Percentiles rank a stretch among this genome's conserved stretches.
Conservation (phyloP, 169 alveolate species). For the Perkinsus marinus region DNA sequence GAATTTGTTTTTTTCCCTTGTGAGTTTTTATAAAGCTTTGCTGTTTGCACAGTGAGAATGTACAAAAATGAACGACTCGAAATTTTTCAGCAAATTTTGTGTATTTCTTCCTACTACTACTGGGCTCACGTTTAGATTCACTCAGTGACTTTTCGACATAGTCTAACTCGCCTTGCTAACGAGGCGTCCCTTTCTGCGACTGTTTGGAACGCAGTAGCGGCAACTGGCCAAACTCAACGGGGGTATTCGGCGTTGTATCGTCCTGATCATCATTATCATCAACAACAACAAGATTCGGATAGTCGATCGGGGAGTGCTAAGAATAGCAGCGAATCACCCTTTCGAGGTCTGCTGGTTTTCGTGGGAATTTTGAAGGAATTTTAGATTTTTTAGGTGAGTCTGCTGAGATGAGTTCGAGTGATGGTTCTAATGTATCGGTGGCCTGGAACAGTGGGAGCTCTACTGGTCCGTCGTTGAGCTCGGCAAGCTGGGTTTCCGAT, state of each 20-base stretch:
- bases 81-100: too few relatives aligned
- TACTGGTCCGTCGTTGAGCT: neutral
- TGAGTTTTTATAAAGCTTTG: too few relatives aligned
- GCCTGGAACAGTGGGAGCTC: neutral
- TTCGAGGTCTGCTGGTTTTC: neutral
- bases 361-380: neutral
- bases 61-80: too few relatives aligned
- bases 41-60: too few relatives aligned
- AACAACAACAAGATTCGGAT: neutral
- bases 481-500: neutral
- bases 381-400: neutral
- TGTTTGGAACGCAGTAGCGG: neutral
- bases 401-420: too few relatives aligned
- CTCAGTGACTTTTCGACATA: neutral
- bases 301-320: neutral
- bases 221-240: neutral
- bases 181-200: neutral
- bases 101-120: neutral
- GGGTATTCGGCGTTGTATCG: neutral
- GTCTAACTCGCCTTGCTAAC: neutral
- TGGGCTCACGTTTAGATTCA: neutral
- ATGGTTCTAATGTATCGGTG: neutral
- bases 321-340: neutral
- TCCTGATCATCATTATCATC: neutral
- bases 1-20: too few relatives aligned